These are phyloP conservation scores for Globisporangium lucens DNA, from an alignment of 352 stramenopile species.

Conservation along the genomic window DNA sequence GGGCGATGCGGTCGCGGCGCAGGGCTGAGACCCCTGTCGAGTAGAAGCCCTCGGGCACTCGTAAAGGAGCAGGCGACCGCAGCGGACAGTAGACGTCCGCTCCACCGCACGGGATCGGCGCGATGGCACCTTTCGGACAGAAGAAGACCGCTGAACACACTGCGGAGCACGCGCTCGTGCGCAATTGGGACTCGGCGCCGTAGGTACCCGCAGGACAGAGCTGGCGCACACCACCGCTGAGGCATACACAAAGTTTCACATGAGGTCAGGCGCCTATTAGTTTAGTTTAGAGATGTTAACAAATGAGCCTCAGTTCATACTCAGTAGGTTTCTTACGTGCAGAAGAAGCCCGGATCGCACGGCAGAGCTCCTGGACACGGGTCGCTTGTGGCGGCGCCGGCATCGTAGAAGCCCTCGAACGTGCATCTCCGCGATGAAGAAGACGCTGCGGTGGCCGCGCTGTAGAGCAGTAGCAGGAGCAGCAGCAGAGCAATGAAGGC, in stretches of 20 bases:
- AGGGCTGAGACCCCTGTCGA: conserved; percentile 27
- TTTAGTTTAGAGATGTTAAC: no score
- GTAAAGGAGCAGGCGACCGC: conserved; percentile 25
- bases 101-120: conserved; percentile 40
- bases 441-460: background rate
- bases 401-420: conserved; percentile 54
- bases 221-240: conserved; percentile 30
- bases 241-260: background rate
- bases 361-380: conserved; percentile 37
- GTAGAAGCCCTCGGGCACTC: conserved; percentile 43
- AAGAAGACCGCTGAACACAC: conserved; percentile 62
- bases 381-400: conserved; percentile 31
- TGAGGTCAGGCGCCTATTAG: background rate
- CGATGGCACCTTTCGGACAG: conserved; percentile 40
- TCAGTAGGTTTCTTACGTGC: conserved; percentile 35
- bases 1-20: conserved; percentile 25
- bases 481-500: background rate
- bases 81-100: conserved; percentile 57
- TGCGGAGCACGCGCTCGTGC: conserved; percentile 41
- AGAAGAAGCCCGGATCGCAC: conserved; percentile 56
- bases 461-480: background rate
- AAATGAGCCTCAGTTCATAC: no score
- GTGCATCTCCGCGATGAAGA: conserved; percentile 19
- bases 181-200: conserved; percentile 40
- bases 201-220: conserved; percentile 64